Evolutionary conservation across 2,329 filamentous ascomycete genomes (phyloP).

Genomic region (Elsinoe perseae): DNA sequence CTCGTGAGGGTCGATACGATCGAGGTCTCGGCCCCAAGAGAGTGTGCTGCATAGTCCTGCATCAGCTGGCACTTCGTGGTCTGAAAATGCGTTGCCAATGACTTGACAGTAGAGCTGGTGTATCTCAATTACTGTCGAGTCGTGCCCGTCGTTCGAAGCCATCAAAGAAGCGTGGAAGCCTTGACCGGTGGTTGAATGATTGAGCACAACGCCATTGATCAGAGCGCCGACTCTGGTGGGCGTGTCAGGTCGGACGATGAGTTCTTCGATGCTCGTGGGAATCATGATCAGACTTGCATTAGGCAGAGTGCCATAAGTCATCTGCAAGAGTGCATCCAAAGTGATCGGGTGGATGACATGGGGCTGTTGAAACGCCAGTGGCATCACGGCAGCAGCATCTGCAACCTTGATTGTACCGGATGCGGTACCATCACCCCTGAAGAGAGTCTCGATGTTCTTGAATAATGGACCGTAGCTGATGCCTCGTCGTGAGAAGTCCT

Average conservation of each 20-base stretch:
- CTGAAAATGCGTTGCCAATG: neutral
- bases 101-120: neutral
- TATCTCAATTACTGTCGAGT: neutral
- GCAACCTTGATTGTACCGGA: neutral
- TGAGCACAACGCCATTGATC: neutral
- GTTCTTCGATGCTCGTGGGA: neutral
- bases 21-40: neutral
- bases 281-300: neutral
- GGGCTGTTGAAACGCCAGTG: neutral
- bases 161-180: neutral
- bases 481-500: neutral
- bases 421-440: neutral
- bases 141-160: neutral
- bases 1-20: neutral
- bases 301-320: neutral
- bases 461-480: neutral
- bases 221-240: neutral
- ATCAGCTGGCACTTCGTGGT: neutral
- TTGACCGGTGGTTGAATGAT: no score
- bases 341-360: constrained; percentile 12
- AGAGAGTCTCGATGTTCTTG: neutral
- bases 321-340: constrained; percentile 7
- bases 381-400: neutral
- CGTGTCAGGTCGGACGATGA: neutral
- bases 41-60: neutral